Base-by-base conservation (phyloP, 1,139 yeast species). In the Debaryomyces udenii region DNA sequence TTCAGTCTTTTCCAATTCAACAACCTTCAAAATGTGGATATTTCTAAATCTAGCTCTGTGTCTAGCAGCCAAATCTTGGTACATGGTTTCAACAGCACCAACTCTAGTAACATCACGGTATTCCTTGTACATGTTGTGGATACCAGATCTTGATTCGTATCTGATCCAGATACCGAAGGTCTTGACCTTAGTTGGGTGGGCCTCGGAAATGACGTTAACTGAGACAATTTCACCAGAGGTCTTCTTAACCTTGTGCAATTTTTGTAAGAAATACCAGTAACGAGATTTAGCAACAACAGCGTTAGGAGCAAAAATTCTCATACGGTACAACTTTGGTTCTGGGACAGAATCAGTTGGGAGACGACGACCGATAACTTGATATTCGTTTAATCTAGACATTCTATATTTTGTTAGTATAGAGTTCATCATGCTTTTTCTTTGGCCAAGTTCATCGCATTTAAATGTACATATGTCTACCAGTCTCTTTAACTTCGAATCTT, bases 31-130 rank as follows among this genome's bases (percentile, higher is more conserved):
- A 75, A 86, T 89, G 89, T 93, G 99, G 77, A 93, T 88, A 63
- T 93, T 86, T 86, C 99, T 89, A 84, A 93, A 93, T 84, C 99
- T 90, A 70, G 99, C 94, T 86, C 99, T 90, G 96, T 93, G 99
- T 82, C 99, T 93, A 63, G 99, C 98, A 78, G 99, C 99, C 86
- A 93, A 87, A 78, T 94, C 99, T 78, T 88, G 93, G 94, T 93
- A 93, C 86, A 93, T 86, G 73, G 95, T 82, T 76, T 88, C 96
- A 70, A 93, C 98, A 64, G 99, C 99, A 75, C 90, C 96, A 57
- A 90, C 95, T 82, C 99, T 94, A 81, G 97, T 80, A 64, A 91
- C 96, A 67, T 93, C 99, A 80, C 99, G 91, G 94, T 90, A 89
- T 83, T 93, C 99, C 84, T 57, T 93, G 97, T 93, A 93, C 98